phyloP scores from a whole-genome alignment of 352 stramenopile genomes.

The Globisporangium takayamanum region DNA sequence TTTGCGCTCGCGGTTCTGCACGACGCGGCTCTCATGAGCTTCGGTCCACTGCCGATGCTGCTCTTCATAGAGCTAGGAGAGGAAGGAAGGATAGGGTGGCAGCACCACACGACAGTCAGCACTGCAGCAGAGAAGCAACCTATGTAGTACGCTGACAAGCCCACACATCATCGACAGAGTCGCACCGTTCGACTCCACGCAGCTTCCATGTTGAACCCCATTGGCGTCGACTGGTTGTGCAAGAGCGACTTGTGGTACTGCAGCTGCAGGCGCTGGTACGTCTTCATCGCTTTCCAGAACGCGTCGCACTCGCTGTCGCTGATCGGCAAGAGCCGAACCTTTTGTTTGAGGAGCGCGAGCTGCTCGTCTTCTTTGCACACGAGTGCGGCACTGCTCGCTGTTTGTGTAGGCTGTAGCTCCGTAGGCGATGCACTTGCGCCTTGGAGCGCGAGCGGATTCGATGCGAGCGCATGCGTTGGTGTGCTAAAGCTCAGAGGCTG shows the following conservation, averaged over 20 bases:
- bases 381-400: neutral
- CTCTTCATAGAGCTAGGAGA: constrained; percentile 35
- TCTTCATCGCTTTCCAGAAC: constrained; percentile 42
- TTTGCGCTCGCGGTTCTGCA: constrained; percentile 28
- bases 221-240: constrained; percentile 28
- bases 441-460: neutral
- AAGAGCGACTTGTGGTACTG: constrained; percentile 23
- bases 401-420: neutral
- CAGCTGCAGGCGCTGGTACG: constrained; percentile 36
- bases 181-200: constrained; percentile 43
- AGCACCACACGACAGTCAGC: neutral
- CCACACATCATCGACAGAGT: neutral
- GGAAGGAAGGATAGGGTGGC: neutral
- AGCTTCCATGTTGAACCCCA: constrained; percentile 55
- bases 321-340: constrained; percentile 30
- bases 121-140: no score
- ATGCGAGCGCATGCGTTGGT: neutral
- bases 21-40: constrained; percentile 28
- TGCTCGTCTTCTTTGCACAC: constrained; percentile 22
- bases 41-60: constrained; percentile 33
- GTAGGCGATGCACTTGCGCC: neutral
- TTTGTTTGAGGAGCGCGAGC: constrained; percentile 40
- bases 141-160: neutral
- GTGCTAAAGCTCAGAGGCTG: neutral
- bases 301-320: constrained; percentile 27